These are phyloP conservation scores for Claviceps arundinis DNA, from an alignment of 2,329 filamentous ascomycete species.

Conservation along the genomic window DNA sequence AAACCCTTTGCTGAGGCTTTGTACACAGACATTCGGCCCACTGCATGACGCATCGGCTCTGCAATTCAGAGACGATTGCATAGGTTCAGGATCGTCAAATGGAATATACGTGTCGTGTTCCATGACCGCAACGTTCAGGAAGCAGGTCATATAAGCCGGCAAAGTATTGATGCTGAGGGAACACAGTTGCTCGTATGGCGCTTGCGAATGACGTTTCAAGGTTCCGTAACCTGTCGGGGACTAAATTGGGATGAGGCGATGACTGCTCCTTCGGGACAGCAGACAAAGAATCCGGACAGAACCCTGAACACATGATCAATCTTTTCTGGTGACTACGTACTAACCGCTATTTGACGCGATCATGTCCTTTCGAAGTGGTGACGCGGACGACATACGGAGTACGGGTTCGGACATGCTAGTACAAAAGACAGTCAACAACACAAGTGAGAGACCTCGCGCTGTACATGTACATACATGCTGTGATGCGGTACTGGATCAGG, in stretches of 20 bases:
- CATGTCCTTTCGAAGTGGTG: neutral
- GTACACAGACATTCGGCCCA: neutral
- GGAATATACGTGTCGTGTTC: neutral
- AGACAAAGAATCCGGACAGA: neutral
- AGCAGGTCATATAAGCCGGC: neutral
- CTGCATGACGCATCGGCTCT: neutral
- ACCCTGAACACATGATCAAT: neutral
- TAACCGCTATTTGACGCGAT: neutral
- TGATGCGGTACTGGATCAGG: neutral
- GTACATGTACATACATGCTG: neutral
- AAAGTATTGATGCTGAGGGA: neutral
- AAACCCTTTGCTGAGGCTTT: neutral
- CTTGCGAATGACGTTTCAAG: neutral
- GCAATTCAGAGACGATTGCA: neutral
- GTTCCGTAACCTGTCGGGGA: neutral
- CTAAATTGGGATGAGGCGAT: neutral
- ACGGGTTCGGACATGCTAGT: neutral
- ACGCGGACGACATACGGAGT: neutral
- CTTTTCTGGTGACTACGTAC: neutral
- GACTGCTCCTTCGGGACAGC: neutral
- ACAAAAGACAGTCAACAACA: neutral
- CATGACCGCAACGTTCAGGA: neutral
- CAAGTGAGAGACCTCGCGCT: neutral
- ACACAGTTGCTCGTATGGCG: constrained; percentile 2
- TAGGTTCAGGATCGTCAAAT: neutral